These are phyloP conservation scores for Hymenoscyphus occultus DNA, from an alignment of 2,329 filamentous ascomycete genomes.

Conservation along the genomic window DNA sequence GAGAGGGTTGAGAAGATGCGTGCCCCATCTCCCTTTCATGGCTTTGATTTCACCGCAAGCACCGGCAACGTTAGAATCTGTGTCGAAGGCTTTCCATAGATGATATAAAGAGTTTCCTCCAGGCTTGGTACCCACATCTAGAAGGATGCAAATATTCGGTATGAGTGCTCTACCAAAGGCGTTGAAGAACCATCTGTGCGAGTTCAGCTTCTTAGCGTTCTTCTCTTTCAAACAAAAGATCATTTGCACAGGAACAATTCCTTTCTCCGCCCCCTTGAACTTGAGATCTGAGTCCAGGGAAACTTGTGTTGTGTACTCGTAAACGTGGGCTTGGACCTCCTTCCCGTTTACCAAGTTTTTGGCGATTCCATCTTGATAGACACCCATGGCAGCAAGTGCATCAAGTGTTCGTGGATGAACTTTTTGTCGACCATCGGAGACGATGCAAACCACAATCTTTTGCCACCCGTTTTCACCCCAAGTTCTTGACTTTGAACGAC, in stretches of 20 bases:
- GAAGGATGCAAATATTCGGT: constrained; percentile 92
- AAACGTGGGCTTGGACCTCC: constrained; percentile 93
- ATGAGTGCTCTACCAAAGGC: constrained; percentile 90
- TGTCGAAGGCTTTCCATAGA: constrained; percentile 98
- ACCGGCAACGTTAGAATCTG: constrained; percentile 93
- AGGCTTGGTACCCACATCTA: constrained; percentile 94
- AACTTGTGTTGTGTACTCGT: constrained; percentile 98
- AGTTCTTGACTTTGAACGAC: constrained; percentile 82
- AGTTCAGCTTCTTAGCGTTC: constrained; percentile 97
- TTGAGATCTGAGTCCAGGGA: constrained; percentile 93
- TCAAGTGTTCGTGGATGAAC: constrained; percentile 93
- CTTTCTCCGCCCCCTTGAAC: constrained; percentile 98
- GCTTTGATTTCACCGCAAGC: constrained; percentile 98
- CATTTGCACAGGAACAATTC: constrained; percentile 96
- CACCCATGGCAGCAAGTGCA: constrained; percentile 91
- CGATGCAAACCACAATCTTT: constrained; percentile 97
- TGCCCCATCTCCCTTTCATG: constrained; percentile 82
- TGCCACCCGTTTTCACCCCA: constrained; percentile 99
- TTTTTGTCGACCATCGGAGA: constrained; percentile 89
- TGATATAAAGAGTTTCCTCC: constrained; percentile 91
- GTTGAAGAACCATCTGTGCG: constrained; percentile 99
- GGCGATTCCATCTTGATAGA: constrained; percentile 96
- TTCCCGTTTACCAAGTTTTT: constrained; percentile 98
- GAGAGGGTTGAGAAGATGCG: constrained; percentile 84
- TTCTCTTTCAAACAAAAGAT: constrained; percentile 98